Base-by-base conservation (phyloP, 2,329 filamentous ascomycete genomes). In the Colletotrichum limetticola region DNA sequence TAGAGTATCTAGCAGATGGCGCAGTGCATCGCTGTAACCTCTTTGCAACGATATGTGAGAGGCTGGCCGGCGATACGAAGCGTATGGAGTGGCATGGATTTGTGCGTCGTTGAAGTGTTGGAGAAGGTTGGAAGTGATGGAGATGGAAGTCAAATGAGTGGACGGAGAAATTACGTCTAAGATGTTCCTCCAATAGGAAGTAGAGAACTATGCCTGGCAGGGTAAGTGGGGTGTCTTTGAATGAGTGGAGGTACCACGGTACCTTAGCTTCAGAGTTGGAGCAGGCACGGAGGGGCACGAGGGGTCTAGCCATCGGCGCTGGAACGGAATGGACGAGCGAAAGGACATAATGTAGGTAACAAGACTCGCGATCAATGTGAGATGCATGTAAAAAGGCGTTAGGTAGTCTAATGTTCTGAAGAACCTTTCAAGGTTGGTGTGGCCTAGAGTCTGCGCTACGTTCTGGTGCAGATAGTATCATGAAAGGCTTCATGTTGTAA, bases 131-230 rank as follows among this genome's bases (percentile, higher is more conserved):
- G 46, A 57, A 55, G 26, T 30, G 55, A 61, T 65, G 70, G 55
- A 69, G 60, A 60, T 65, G 55, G 66, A 37, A 53, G 37, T 57
- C 19, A 26, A 4, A 2, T 12, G 26, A 72, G 63, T 74, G 71
- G 68, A 72, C 71, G 71, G 71, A 72, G 37, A 62, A 74, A 72
- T 5, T 59, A 14, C 9, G 5, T 42, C 24, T 4, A 16, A 53
- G n/a, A 66, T 72, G 3, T 74, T 74, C 71, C 71, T 12, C 71
- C 71, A 74, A 74, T 72, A 16, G 24, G 12, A 56, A 12, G 4
- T 5, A 12, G 0, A 4, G 3, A 28, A 11, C 0, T 5, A 8
- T n/a, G 57, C 64, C 26, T 65, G 32, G 60, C 14, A n/a, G 56
- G 55, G 66, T n/a, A 60, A 52, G 66, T 69, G 66, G 70, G 55